Evolutionary conservation across 1,139 yeast genomes (phyloP).

Genomic region (Suhomyces anneliseae): DNA sequence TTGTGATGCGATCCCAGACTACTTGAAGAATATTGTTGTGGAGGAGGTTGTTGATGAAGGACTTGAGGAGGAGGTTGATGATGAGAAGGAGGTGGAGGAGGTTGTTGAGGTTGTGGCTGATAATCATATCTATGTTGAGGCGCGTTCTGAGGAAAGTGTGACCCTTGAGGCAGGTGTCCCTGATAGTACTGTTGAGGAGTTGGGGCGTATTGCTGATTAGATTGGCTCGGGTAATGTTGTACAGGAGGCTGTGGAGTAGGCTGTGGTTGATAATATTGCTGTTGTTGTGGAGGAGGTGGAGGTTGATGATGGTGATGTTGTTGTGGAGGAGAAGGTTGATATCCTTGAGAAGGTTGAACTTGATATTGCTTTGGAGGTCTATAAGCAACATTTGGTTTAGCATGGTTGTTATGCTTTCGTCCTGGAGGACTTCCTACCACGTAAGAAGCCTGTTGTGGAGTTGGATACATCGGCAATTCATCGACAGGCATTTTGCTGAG

Average conservation of each 20-base stretch:
- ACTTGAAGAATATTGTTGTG: constrained; percentile 1
- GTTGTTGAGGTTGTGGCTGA: constrained; percentile 14
- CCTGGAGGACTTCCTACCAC: constrained; percentile 24
- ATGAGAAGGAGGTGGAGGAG: constrained; percentile 11
- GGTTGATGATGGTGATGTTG: constrained; percentile 7
- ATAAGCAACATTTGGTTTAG: constrained; percentile 15
- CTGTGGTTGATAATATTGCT: constrained; percentile 16
- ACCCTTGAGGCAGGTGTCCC: constrained; percentile 9
- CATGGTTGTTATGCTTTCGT: constrained; percentile 17
- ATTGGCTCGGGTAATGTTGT: constrained; percentile 6
- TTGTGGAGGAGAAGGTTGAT: constrained; percentile 10
- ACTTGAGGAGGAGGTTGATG: constrained; percentile 13
- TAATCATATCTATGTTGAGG: constrained; percentile 12
- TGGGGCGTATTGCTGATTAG: constrained; percentile 16
- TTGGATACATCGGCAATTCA: constrained; percentile 49
- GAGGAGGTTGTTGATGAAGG: constrained; percentile 7
- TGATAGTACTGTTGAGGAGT: constrained; percentile 19
- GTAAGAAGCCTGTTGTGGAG: constrained; percentile 49
- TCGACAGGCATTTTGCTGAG: constrained; percentile 28
- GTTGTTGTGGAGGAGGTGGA: constrained; percentile 9
- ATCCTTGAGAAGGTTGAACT: constrained; percentile 18
- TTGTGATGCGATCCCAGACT: constrained; percentile 10
- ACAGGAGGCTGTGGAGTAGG: constrained; percentile 16
- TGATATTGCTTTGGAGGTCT: constrained; percentile 19
- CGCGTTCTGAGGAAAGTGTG: constrained; percentile 11